Base-by-base conservation (phyloP, 2,329 filamentous ascomycete genomes). In the Microsporum ferrugineum region DNA sequence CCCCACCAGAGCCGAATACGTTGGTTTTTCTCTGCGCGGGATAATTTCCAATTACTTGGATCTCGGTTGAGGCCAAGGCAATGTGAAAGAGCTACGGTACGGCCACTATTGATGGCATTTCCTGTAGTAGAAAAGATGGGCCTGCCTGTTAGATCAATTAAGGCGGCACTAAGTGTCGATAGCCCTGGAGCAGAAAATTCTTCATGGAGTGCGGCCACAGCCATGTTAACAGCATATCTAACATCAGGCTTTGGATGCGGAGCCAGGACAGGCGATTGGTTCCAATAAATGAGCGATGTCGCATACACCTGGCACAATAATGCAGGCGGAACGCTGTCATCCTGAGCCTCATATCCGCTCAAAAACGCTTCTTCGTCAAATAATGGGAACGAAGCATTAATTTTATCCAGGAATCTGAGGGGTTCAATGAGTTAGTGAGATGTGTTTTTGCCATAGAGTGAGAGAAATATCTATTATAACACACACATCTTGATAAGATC, bases 161-260 rank as follows among this genome's bases (percentile, higher is more conserved):
- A 69, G 3, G 82, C 78, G 1, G 82, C 79, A 27, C 80, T 77
- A 29, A 86, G 77, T 0, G 82, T 83, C 0, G 82, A 82, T 49
- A 85, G 73, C 0, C 83, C 81, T 0, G 83, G 83, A 0, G 80
- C 80, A 0, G 82, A 76, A 57, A 83, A 79, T 5, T 85, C 78
- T 62, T 86, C 83, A 64, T 84, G 82, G 2, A 84, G 73, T 0
- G 83, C 82, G 59, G 82, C 81, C 23, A 79, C 82, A 5, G 82
- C 82, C 62, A 84, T 77, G 62, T 86, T 86, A 77, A 84, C 84
- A 6, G 83, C 79, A 67, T 83, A 86, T 51, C 82, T 78, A 45
- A 77, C 75, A 66, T 86, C 83, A 0, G 83, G 83, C 56, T 79
- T 76, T 3, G 78, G 76, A 61, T 80, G 77, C 3, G 71, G 71